phyloP scores from a whole-genome alignment of 2,329 filamentous ascomycete genomes.

The Cryoendolithus antarcticus region DNA sequence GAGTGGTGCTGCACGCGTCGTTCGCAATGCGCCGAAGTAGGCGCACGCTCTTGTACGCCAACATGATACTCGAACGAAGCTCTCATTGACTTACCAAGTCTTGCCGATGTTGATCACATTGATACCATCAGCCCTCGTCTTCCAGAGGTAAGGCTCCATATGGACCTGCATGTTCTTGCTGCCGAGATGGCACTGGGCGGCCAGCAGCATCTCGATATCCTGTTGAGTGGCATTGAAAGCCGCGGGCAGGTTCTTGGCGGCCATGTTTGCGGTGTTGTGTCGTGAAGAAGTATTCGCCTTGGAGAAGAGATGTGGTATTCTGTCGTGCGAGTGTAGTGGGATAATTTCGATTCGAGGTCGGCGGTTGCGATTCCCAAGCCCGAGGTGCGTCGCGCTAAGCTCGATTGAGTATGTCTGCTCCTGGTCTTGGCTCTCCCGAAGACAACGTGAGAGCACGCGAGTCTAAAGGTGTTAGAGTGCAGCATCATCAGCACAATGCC shows the following conservation, averaged over 20 bases:
- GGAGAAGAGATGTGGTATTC: no score
- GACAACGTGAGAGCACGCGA: no score
- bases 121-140: slow-evolving; percentile 95
- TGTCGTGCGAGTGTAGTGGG: no score
- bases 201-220: slow-evolving; percentile 99
- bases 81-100: slow-evolving; percentile 65
- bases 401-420: no score
- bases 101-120: slow-evolving; percentile 99
- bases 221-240: slow-evolving; percentile 93
- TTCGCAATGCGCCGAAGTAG: slow-evolving; percentile 1
- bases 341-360: no score
- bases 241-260: slow-evolving; percentile 83
- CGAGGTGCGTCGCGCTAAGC: no score
- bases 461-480: no score
- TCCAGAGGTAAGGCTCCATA: slow-evolving; percentile 99
- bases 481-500: slow-evolving; percentile 25
- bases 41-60: slow-evolving; percentile 2
- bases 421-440: no score
- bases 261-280: slow-evolving; percentile 59
- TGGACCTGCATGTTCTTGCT: slow-evolving; percentile 99
- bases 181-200: slow-evolving; percentile 90
- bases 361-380: no score
- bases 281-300: no score
- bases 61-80: no score
- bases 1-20: slow-evolving; percentile 1